These are phyloP conservation scores for Aspergillus hortae DNA, from an alignment of 2,329 filamentous ascomycete species.

Conservation along the genomic window DNA sequence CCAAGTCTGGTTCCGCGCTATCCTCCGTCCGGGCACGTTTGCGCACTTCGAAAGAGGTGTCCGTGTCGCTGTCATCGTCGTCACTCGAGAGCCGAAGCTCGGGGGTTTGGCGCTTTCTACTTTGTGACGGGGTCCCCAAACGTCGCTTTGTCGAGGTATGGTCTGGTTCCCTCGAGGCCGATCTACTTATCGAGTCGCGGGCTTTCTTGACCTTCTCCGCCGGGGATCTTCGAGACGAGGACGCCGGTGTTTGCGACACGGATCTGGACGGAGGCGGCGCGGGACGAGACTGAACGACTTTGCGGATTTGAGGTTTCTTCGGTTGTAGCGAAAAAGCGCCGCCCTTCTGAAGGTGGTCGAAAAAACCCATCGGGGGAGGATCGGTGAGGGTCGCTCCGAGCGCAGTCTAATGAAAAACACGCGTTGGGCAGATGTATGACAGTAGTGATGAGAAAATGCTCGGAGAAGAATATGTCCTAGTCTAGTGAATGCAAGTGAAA, in stretches of 20 bases:
- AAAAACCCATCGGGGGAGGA: conserved; percentile 38
- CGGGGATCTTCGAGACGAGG: conserved; percentile 17
- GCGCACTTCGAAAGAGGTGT: conserved; percentile 39
- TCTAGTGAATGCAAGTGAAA: conserved; percentile 1
- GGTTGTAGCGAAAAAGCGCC: conserved; percentile 40
- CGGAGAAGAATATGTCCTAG: conserved; percentile 13
- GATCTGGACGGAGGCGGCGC: conserved; percentile 26
- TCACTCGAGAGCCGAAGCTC: conserved; percentile 39
- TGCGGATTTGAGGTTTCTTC: conserved; percentile 41
- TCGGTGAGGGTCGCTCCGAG: conserved; percentile 4
- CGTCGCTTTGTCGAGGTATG: conserved; percentile 27
- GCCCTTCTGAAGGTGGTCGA: conserved; percentile 45
- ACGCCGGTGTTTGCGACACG: conserved; percentile 21
- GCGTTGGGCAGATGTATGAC: background rate
- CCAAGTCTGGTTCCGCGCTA: conserved; percentile 42
- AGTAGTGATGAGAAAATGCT: conserved; percentile 1
- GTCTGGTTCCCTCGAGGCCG: conserved; percentile 29
- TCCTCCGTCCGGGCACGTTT: conserved; percentile 41
- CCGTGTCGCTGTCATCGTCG: conserved; percentile 40
- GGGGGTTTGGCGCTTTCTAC: conserved; percentile 37
- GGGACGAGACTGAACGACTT: conserved; percentile 38
- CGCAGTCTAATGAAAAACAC: conserved; percentile 5
- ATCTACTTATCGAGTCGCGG: conserved; percentile 23
- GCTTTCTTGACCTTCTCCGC: conserved; percentile 22
- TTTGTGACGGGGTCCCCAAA: conserved; percentile 27